Conservation (phyloP, 257 asterid genomes). For the Perilla frutescens region DNA sequence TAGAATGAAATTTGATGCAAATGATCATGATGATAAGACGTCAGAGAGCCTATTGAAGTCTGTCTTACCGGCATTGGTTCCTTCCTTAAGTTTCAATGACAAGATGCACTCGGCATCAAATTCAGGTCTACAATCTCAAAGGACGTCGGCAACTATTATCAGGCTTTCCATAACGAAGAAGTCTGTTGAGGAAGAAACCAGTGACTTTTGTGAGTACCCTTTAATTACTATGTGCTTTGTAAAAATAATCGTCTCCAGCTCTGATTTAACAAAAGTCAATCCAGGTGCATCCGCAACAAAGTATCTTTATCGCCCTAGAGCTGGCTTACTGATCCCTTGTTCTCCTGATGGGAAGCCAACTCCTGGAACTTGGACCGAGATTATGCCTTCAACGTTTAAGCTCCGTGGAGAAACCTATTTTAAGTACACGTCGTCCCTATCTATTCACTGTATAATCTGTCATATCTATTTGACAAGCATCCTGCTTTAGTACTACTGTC, state of each 20-base stretch:
- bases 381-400: conserved; percentile 71
- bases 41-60: conserved; percentile 59
- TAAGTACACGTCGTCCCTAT: conserved; percentile 46
- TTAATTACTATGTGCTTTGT: background rate
- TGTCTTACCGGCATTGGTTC: conserved; percentile 66
- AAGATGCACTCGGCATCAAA: conserved; percentile 47
- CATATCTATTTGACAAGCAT: background rate
- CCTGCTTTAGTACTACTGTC: conserved; percentile 1
- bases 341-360: conserved; percentile 65
- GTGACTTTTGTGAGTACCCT: conserved; percentile 56
- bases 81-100: conserved; percentile 77
- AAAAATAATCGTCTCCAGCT: background rate
- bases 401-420: conserved; percentile 82
- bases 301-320: conserved; percentile 74
- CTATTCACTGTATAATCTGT: background rate
- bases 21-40: conserved; percentile 52
- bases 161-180: conserved; percentile 79
- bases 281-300: conserved; percentile 61
- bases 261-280: conserved; percentile 27
- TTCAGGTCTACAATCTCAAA: conserved; percentile 53
- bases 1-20: conserved; percentile 48
- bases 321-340: conserved; percentile 69
- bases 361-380: conserved; percentile 72
- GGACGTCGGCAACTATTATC: conserved; percentile 70
- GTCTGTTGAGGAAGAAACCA: conserved; percentile 63